Evolutionary conservation across 2,329 filamentous ascomycete genomes (phyloP), one percentile per base, ranked within the genome.

Genomic region (Talaromyces amestolkiae): DNA sequence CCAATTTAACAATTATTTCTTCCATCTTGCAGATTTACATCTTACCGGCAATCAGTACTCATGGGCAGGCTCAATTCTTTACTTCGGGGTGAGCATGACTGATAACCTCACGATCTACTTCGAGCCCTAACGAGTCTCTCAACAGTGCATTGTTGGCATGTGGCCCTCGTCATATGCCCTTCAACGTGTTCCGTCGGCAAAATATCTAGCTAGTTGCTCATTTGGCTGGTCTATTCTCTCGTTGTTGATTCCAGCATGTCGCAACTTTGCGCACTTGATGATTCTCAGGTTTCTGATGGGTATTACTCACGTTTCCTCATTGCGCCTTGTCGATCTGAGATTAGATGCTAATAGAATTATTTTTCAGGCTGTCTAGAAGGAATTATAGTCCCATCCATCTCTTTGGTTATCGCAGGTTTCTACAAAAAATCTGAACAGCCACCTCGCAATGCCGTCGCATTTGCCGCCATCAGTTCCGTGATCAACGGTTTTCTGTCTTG

Each of bases 21-120:
- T 37, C n/a, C n/a, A 6, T 17, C 8, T 17, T 19, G 41, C 47
- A 67, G 84, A 85, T 68, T 82, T 77, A 3, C 73, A 84, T 63
- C 75, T 86, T 15, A 68, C 76, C 10, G 82, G 81, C 8, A 78
- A 84, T 66, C 76, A 86, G 58, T 86, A 84, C 68, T 81, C 81
- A 2, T 85, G 83, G 84, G 68, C 70, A 67, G 79, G 79, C 2
- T 75, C 72, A 5, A 73, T 73, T 43, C 65, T 73, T 10, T 72
- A 69, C 2, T 68, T 74, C 41, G 71, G 72, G 31, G 70, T 72
- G 64, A 47, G 69, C 66, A 45, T 56, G 39, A 33, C 43, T 9
- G 3, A 27, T 22, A 19, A 24, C n/a, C 35, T 33, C 24, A 17
- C 11, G 7, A n/a, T 58, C 31, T 33, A 22, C n/a, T 58, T 47